Conservation (phyloP, 345 rosid genomes). For the Linum tenue region DNA sequence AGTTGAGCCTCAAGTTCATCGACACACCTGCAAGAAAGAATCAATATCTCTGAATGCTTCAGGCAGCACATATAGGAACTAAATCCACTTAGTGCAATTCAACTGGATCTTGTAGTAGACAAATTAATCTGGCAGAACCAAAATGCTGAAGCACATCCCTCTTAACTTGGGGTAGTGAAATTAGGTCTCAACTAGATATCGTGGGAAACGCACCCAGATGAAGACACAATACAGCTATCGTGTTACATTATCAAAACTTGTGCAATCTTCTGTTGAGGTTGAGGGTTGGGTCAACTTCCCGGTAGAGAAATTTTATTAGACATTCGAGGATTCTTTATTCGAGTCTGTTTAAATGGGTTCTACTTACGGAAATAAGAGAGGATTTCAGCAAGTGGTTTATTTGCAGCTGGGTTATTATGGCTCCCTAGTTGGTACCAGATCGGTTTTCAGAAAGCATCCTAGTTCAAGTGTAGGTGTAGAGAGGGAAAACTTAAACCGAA, state of each 20-base stretch:
- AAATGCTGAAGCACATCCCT: not conserved
- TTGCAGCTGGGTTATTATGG: not conserved
- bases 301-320: not conserved
- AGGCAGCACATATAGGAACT: not conserved
- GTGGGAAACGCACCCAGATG: not conserved
- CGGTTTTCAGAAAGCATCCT: not conserved
- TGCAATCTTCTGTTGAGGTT: not conserved
- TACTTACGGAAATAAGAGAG: too few relatives aligned
- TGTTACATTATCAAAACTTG: not conserved
- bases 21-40: constrained; percentile 60
- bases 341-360: too few relatives aligned
- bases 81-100: too few relatives aligned
- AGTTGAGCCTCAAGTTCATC: constrained; percentile 89
- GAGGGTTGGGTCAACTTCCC: not conserved
- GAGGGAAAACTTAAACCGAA: not conserved
- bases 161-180: not conserved
- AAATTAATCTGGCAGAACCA: too few relatives aligned
- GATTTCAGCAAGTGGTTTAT: not conserved
- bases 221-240: too few relatives aligned
- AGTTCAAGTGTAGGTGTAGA: not conserved
- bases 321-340: too few relatives aligned
- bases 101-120: too few relatives aligned
- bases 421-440: not conserved
- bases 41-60: not conserved
- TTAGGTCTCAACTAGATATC: not conserved